Evolutionary conservation across 1,139 yeast genomes (phyloP).

Genomic region (Debaryomycetaceae sp.): DNA sequence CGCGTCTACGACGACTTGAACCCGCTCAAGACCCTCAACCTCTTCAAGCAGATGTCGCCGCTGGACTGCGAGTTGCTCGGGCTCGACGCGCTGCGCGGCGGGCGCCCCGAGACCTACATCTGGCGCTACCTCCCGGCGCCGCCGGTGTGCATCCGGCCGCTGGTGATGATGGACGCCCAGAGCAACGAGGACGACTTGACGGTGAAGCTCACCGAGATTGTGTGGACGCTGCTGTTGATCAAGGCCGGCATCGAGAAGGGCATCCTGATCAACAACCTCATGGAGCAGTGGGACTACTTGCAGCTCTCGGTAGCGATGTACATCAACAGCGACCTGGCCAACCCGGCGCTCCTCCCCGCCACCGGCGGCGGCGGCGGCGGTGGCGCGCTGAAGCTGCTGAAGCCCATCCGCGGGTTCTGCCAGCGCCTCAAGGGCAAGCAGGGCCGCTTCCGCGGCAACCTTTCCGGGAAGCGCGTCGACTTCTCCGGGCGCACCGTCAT

Average conservation of each 20-base stretch:
- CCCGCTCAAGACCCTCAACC: slow-evolving; percentile 81
- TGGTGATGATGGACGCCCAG: slow-evolving; percentile 91
- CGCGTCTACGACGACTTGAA: slow-evolving; percentile 92
- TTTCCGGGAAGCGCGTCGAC: slow-evolving; percentile 98
- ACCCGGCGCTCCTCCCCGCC: slow-evolving; percentile 68
- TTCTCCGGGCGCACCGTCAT: slow-evolving; percentile 98
- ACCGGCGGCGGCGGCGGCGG: slow-evolving; percentile 40
- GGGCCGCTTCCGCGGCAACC: slow-evolving; percentile 96
- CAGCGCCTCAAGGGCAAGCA: slow-evolving; percentile 98
- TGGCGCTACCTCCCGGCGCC: slow-evolving; percentile 99
- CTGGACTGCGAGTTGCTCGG: slow-evolving; percentile 91
- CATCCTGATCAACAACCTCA: slow-evolving; percentile 81
- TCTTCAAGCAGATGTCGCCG: slow-evolving; percentile 82
- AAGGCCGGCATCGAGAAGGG: slow-evolving; percentile 95
- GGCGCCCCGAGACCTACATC: slow-evolving; percentile 93
- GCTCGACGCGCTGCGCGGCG: slow-evolving; percentile 79
- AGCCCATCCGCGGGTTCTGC: slow-evolving; percentile 94
- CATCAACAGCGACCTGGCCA: slow-evolving; percentile 93
- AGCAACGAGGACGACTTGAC: slow-evolving; percentile 97
- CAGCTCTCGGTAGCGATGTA: slow-evolving; percentile 96
- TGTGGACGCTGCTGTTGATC: slow-evolving; percentile 90
- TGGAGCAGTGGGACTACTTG: slow-evolving; percentile 98
- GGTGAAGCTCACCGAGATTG: slow-evolving; percentile 92
- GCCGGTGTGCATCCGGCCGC: slow-evolving; percentile 97
- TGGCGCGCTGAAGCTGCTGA: slow-evolving; percentile 49